Conservation (phyloP, 768 basidiomycete species). For the Bullera alba region DNA sequence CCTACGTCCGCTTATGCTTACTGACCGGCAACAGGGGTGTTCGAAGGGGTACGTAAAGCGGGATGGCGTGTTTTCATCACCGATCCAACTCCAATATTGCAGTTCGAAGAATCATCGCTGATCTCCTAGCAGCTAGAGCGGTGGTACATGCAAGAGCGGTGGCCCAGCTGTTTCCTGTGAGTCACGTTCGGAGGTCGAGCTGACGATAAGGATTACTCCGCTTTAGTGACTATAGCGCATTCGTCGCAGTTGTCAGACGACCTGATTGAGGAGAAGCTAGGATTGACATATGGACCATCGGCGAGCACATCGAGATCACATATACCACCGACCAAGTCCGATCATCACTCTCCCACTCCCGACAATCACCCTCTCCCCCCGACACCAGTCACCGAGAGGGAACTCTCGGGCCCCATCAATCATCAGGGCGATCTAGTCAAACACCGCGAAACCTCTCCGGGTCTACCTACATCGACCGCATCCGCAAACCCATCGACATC, state of each 20-base stretch:
- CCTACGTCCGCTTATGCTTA: not conserved
- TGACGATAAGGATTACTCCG: conserved; percentile 28
- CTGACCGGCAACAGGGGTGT: not conserved
- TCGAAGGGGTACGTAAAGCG: not conserved
- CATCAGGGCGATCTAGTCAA: no score
- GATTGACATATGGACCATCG: no score
- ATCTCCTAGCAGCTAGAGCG: conserved; percentile 27
- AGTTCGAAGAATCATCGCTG: not conserved
- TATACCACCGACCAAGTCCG: no score
- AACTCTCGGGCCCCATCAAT: no score
- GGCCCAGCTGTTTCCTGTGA: conserved; percentile 32
- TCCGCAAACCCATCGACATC: no score
- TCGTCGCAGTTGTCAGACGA: conserved; percentile 28
- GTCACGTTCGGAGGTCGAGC: conserved; percentile 1
- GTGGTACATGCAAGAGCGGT: conserved; percentile 37
- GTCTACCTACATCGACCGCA: no score
- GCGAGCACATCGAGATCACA: no score
- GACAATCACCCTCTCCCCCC: no score
- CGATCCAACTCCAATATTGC: not conserved
- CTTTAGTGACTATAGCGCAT: conserved; percentile 32
- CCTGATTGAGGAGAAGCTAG: conserved; percentile 23
- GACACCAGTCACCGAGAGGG: no score
- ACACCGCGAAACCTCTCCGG: no score
- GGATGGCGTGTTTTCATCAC: not conserved
- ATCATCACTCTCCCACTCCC: no score